These are phyloP conservation scores for Citrus mangshanensis DNA, from an alignment of 345 rosid genomes.

Conservation along the genomic window DNA sequence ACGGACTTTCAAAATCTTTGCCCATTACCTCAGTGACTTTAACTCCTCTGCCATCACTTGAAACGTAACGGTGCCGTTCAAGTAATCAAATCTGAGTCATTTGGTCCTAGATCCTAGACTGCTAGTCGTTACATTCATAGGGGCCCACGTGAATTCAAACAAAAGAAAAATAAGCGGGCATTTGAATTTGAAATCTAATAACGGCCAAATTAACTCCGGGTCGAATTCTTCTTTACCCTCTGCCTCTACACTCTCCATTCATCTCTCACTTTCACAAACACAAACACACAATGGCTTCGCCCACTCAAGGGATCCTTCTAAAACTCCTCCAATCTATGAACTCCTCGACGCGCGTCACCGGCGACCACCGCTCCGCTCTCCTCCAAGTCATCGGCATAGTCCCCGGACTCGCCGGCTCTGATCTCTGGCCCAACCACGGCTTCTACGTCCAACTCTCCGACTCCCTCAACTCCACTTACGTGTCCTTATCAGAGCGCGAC, in stretches of 20 bases:
- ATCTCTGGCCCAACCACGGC: constrained; percentile 91
- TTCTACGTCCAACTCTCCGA: constrained; percentile 97
- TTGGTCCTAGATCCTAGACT: not conserved
- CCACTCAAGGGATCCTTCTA: constrained; percentile 76
- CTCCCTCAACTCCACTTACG: constrained; percentile 91
- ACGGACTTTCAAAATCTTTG: not conserved
- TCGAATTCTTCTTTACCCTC: not conserved
- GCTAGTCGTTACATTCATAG: constrained; percentile 8
- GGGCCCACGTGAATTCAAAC: constrained; percentile 20
- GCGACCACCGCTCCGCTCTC: constrained; percentile 93
- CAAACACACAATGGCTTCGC: constrained; percentile 60
- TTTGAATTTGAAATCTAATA: constrained; percentile 57
- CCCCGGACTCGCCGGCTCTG: constrained; percentile 89
- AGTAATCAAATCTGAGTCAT: not conserved
- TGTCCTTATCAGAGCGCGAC: constrained; percentile 91
- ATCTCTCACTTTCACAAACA: constrained; percentile 1
- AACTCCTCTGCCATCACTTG: not conserved
- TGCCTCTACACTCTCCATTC: not conserved
- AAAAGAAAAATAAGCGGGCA: constrained; percentile 12
- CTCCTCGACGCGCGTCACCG: constrained; percentile 71
- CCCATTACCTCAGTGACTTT: not conserved
- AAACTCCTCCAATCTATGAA: constrained; percentile 92
- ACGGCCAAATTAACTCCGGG: constrained; percentile 30
- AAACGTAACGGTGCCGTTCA: not conserved
- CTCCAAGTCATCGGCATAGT: constrained; percentile 91